Evolutionary conservation across 2,329 filamentous ascomycete genomes (phyloP), one percentile per base, ranked within the genome.

Genomic region (Calcarisporium arbuscula): DNA sequence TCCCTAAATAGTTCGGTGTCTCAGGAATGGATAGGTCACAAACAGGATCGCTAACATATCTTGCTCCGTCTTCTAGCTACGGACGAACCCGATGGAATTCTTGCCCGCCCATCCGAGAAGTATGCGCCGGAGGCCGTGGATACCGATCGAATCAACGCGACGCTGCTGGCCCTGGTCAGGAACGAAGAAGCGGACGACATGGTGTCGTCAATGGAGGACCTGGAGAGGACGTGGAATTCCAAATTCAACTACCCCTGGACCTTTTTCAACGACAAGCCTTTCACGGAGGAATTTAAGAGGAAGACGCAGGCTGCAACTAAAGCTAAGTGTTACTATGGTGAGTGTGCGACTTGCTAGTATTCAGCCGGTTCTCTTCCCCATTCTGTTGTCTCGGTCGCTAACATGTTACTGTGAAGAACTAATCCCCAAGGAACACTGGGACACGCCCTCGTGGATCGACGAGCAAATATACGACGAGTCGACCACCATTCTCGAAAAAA

Each of bases 161-260:
- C 92, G 5, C 72, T 98, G 38, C 73, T 98, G 46, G 84, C 88
- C 16, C 75, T 98, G 23, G 92, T 98, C 36, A 82, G 92, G 42
- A 98, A 98, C 54, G 80, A 85, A 55, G 92, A 98, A 67, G 66
- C 95, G 19, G 65, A 78, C 16, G 85, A 82, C 30, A 84, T 98
- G 69, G 68, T 96, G 18, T 76, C 82, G 54, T 87, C 88, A 18
- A 98, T 98, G 86, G 64, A 64, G 36, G 90, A 98, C 54, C 72
- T 98, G 40, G 92, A 98, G 65, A 70, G 83, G 46, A 96, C 90
- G 1, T 98, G 89, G 88, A 98, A 98, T 54, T 71, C 78, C 70
- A 98, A 98, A 57, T 98, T 96, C 76, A 98, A 98, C 68, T 98
- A 98, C 56, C 92, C 92, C 0, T 98, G 92, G 87, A 95, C 88